Percentiles rank a stretch among this genome's conserved stretches.
Conservation (phyloP, 148 eudicot species). For the Polygonum maritimum region DNA sequence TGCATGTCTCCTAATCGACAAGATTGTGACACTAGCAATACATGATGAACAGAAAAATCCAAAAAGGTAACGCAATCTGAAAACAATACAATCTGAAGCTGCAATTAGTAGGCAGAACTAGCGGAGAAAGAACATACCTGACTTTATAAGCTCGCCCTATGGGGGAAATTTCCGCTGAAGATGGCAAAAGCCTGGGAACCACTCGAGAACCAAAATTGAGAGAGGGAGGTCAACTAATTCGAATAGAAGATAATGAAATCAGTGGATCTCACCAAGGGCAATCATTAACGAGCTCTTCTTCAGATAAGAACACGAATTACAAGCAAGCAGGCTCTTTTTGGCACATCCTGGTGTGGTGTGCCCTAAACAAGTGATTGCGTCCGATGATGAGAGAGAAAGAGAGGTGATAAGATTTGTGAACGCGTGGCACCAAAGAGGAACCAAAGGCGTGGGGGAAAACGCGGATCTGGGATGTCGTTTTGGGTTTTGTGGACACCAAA, state of each 20-base stretch:
- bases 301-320: not conserved
- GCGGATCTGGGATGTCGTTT: conserved; percentile 7
- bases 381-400: not conserved
- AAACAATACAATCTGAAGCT: not conserved
- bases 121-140: not conserved
- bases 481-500: conserved; percentile 2
- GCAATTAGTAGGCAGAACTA: not conserved
- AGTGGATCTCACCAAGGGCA: conserved; percentile 6
- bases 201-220: not conserved
- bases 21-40: not conserved
- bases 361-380: conserved; percentile 3
- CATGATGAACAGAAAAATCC: not conserved
- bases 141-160: not conserved
- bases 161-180: not conserved
- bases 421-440: conserved; percentile 1
- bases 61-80: not conserved
- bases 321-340: conserved; percentile 10
- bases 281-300: conserved; percentile 1
- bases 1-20: not conserved
- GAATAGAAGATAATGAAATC: not conserved
- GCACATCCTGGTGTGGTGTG: not conserved
- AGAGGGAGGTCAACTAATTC: not conserved
- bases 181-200: not conserved
- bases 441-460: conserved; percentile 7
- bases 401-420: conserved; percentile 1